A percentile compares a stretch with the other conserved stretches of the same genome.
phyloP scores from a whole-genome alignment of 768 basidiomycete species.

The Lepiota venenata region DNA sequence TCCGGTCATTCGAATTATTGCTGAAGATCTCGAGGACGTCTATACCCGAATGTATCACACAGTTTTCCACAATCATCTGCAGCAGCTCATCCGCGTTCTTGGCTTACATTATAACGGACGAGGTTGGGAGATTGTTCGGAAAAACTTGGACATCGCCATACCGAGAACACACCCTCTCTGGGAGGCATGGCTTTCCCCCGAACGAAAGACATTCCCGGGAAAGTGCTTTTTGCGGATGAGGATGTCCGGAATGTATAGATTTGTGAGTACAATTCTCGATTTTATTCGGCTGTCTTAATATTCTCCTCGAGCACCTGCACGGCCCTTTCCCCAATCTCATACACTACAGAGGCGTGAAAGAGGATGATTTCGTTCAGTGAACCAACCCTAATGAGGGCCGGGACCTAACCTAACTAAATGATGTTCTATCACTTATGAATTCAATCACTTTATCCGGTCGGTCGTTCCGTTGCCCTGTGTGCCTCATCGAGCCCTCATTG shows the following conservation, averaged over 20 bases:
- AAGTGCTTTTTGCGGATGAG: slow-evolving; percentile 60
- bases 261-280: slow-evolving; percentile 33
- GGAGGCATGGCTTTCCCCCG: slow-evolving; percentile 47
- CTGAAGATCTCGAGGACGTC: slow-evolving; percentile 48
- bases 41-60: slow-evolving; percentile 58
- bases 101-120: slow-evolving; percentile 52
- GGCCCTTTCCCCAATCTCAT: slow-evolving; percentile 54
- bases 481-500: too few relatives aligned
- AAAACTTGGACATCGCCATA: slow-evolving; percentile 39
- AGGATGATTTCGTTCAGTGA: slow-evolving; percentile 6
- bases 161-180: slow-evolving; percentile 45
- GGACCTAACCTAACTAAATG: background rate
- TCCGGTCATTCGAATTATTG: slow-evolving; percentile 49
- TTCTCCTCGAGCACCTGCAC: slow-evolving; percentile 42
- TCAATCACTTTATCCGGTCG: background rate
- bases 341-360: slow-evolving; percentile 40
- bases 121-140: slow-evolving; percentile 50
- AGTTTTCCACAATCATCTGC: slow-evolving; percentile 56
- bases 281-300: background rate
- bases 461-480: too few relatives aligned
- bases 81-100: slow-evolving; percentile 55
- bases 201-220: slow-evolving; percentile 44
- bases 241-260: slow-evolving; percentile 52
- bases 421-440: background rate
- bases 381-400: background rate